A percentile compares a stretch with the other conserved stretches of the same genome.
Conservation (phyloP, 495 filamentous ascomycete genomes). For the Penicillium paxilli region DNA sequence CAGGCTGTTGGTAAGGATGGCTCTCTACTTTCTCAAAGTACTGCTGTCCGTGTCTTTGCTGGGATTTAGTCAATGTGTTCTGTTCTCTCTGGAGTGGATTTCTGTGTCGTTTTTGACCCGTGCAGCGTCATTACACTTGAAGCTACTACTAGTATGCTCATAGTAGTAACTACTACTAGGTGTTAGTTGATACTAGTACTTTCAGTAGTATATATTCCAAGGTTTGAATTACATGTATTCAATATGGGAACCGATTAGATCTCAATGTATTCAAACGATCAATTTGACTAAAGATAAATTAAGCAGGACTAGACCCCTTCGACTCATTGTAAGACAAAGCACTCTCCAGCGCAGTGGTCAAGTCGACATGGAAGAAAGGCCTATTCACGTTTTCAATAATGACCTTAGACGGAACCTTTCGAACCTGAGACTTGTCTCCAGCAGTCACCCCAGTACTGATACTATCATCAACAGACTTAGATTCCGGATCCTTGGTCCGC, state of each 20-base stretch:
- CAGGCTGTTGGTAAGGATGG: background rate
- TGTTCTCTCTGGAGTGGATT: no score
- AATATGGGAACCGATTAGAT: background rate
- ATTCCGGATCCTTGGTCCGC: background rate
- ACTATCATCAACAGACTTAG: background rate
- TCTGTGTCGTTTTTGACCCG: no score
- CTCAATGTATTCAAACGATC: background rate
- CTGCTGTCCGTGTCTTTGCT: background rate
- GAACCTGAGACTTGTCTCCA: background rate
- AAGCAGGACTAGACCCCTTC: background rate
- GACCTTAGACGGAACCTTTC: background rate
- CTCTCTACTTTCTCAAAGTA: background rate
- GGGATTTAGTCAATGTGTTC: background rate
- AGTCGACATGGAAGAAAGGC: constrained; percentile 5
- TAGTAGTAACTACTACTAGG: no score
- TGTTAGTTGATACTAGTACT: no score
- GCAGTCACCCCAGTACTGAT: background rate
- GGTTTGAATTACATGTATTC: no score
- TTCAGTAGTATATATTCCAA: no score
- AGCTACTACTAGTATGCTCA: no score
- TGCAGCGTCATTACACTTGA: no score
- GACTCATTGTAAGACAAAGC: background rate
- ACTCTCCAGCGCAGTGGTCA: constrained; percentile 1
- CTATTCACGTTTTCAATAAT: constrained; percentile 2
- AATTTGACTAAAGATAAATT: background rate